Percentiles rank a stretch among this genome's conserved stretches.
Conservation (phyloP, 1,139 yeast genomes). For the Hansenula sp. region DNA sequence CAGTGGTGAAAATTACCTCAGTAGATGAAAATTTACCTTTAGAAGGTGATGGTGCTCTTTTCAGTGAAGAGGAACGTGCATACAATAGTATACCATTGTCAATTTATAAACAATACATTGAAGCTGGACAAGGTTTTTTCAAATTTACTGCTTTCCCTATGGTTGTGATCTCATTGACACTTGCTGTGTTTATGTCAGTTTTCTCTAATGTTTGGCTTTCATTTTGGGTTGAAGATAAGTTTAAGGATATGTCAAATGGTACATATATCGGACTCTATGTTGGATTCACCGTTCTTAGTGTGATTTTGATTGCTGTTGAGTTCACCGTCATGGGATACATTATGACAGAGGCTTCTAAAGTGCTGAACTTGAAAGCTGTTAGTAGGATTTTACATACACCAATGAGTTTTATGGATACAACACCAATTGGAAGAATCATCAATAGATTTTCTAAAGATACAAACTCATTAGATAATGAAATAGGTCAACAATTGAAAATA, state of each 20-base stretch:
- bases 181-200: slow-evolving; percentile 51
- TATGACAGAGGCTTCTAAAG: slow-evolving; percentile 40
- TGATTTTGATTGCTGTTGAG: slow-evolving; percentile 44
- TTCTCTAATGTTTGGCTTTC: slow-evolving; percentile 81
- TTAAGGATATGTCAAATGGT: slow-evolving; percentile 38
- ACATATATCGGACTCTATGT: slow-evolving; percentile 72
- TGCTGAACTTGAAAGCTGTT: slow-evolving; percentile 48
- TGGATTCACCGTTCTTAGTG: slow-evolving; percentile 45
- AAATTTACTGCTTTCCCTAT: slow-evolving; percentile 35
- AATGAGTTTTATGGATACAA: slow-evolving; percentile 61
- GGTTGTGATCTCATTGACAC: slow-evolving; percentile 32
- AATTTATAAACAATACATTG: slow-evolving; percentile 46
- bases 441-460: slow-evolving; percentile 79
- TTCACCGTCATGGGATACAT: slow-evolving; percentile 52
- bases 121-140: slow-evolving; percentile 37
- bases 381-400: slow-evolving; percentile 69
- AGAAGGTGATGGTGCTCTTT: slow-evolving; percentile 28
- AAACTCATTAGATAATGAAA: slow-evolving; percentile 73
- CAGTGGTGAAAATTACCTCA: slow-evolving; percentile 16
- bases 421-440: slow-evolving; percentile 66
- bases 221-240: slow-evolving; percentile 69
- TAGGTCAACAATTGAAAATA: slow-evolving; percentile 54
- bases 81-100: slow-evolving; percentile 37
- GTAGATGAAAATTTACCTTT: slow-evolving; percentile 26
- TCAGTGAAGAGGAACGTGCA: slow-evolving; percentile 40